Percentiles rank a stretch among this genome's conserved stretches.
These are phyloP conservation scores for Syncephalis fuscata DNA, from an alignment of 371 early-diverging fungal species.

Conservation along the genomic window DNA sequence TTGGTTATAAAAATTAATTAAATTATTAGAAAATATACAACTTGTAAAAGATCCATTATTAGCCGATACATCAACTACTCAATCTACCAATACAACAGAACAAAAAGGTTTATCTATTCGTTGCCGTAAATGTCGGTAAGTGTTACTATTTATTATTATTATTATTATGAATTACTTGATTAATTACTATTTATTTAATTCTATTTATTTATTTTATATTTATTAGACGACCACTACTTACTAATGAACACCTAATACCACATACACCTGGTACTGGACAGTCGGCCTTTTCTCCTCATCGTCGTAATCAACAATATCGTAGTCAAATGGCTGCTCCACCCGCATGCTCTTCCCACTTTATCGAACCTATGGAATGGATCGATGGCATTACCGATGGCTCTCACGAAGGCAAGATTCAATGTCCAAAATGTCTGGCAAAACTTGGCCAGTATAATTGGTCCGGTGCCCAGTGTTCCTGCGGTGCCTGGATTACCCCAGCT, in stretches of 20 bases:
- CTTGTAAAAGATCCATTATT: slow-evolving; percentile 10
- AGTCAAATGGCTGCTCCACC: slow-evolving; percentile 7
- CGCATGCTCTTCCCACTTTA: slow-evolving; percentile 58
- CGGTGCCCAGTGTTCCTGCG: slow-evolving; percentile 68
- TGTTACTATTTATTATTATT: no score
- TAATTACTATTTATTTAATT: no score
- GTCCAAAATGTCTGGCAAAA: slow-evolving; percentile 71
- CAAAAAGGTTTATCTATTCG: slow-evolving; percentile 13
- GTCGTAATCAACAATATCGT: slow-evolving; percentile 24
- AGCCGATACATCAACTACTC: slow-evolving; percentile 1
- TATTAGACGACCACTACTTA: slow-evolving; percentile 36
- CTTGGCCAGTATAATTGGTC: slow-evolving; percentile 75
- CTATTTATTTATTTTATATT: no score
- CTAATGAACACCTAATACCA: slow-evolving; percentile 39
- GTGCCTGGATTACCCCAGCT: slow-evolving; percentile 73
- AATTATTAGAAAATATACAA: no score
- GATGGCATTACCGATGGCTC: slow-evolving; percentile 30
- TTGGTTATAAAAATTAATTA: no score
- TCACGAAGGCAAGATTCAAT: slow-evolving; percentile 57
- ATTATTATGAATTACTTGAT: no score
- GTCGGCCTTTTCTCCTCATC: slow-evolving; percentile 45
- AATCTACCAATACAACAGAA: slow-evolving; percentile 4
- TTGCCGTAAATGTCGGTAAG: slow-evolving; percentile 28
- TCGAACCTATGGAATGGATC: slow-evolving; percentile 81
- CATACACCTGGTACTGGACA: slow-evolving; percentile 61